Evolutionary conservation across 306 rosid species (phyloP), one percentile per base, ranked within the genome.

Genomic region (Quillaja saponaria): DNA sequence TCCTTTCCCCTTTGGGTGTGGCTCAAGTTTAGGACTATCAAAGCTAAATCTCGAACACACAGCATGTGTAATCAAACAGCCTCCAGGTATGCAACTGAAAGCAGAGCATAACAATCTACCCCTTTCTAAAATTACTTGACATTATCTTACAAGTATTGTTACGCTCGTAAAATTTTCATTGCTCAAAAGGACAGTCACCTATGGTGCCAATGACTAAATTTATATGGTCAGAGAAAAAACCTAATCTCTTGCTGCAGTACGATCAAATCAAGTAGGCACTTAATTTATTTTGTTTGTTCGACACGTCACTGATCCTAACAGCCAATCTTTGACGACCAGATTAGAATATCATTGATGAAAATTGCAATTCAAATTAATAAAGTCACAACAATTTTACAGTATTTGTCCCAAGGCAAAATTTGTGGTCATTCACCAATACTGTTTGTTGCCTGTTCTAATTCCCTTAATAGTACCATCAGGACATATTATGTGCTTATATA

Each of bases 141-240:
- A 64, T 4, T 40, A 31, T 13, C 0, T 34, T 14, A 15, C 48
- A 13, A 25, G 10, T n/a, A 13, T n/a, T 21, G 38, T 49, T 42
- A 38, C 50, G 60, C 25, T 15, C 11, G 45, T 34, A 18, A 6
- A 38, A 7, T 41, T 34, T 6, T 44, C 19, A 38, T 13, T 10
- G 13, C 59, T 50, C 18, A n/a, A 49, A 63, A 63, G 39, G 49
- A 49, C 40, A 50, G 39, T 20, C 11, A 41, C 13, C 40, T 21
- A 40, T 64, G 49, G 5, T 50, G 15, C 45, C 12, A 51, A 19
- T 51, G 56, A 13, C 31, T 34, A 14, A 3, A 11, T 5, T 0
- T 13, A 54, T n/a, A 14, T 54, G 33, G 16, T 54, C 59, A 33
- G 34, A n/a, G 15, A 12, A 14, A 28, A 34, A 14, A n/a, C 20